Conservation (phyloP, 2,329 filamentous ascomycete genomes). For the Ceratocystis destructans region DNA sequence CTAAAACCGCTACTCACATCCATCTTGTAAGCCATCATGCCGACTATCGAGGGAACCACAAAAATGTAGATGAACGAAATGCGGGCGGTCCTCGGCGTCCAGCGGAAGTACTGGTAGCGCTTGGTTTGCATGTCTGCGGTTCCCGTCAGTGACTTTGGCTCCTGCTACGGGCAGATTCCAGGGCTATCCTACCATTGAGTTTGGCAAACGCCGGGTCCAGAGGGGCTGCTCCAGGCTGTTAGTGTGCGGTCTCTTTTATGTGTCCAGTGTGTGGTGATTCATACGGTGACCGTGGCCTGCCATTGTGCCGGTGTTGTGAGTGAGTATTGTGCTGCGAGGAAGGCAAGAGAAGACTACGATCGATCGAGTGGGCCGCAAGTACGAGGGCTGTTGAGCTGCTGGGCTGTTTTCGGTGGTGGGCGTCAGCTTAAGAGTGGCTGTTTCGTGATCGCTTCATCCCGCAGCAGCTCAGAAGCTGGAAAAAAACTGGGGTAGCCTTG, state of each 20-base stretch:
- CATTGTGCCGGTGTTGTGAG: slow-evolving; percentile 7
- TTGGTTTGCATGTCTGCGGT: slow-evolving; percentile 61
- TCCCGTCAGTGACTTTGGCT: not conserved
- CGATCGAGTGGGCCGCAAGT: too few species aligned
- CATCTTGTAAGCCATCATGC: slow-evolving; percentile 60
- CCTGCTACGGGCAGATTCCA: not conserved
- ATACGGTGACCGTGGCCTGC: slow-evolving; percentile 17
- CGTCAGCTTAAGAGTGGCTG: not conserved
- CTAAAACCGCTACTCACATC: slow-evolving; percentile 52
- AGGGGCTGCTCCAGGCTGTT: slow-evolving; percentile 10
- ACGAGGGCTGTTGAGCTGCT: too few species aligned
- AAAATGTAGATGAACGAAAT: slow-evolving; percentile 65
- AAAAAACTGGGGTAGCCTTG: slow-evolving; percentile 2
- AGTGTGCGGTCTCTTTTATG: not conserved
- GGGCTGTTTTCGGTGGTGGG: too few species aligned
- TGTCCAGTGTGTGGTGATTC: not conserved
- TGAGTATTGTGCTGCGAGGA: not conserved
- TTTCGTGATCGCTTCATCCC: slow-evolving; percentile 4
- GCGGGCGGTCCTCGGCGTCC: slow-evolving; percentile 71
- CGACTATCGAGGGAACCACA: slow-evolving; percentile 56
- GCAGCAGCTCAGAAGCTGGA: not conserved
- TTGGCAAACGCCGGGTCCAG: slow-evolving; percentile 20
- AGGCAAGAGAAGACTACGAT: not conserved
- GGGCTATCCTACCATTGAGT: slow-evolving; percentile 14
- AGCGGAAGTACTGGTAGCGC: slow-evolving; percentile 91